Evolutionary conservation across 208 protist species (phyloP).

Genomic region (Endotrypanum monterogeii): DNA sequence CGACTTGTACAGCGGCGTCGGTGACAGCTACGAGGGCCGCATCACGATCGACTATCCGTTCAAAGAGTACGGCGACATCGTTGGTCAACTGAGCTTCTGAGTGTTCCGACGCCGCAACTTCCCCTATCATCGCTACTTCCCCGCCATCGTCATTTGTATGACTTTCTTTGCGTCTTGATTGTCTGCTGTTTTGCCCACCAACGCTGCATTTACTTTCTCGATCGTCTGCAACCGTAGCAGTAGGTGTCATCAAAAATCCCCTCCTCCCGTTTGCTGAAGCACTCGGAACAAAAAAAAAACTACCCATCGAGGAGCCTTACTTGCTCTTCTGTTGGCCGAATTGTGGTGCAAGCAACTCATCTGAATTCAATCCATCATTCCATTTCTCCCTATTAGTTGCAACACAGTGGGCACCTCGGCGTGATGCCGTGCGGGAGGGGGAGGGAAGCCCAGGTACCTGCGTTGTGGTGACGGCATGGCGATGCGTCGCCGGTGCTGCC

Average conservation of each 20-base stretch:
- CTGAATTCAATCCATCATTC: neutral
- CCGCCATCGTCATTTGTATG: neutral
- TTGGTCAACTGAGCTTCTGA: slow-evolving; percentile 18
- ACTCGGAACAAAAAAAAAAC: too few relatives aligned
- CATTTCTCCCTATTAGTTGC: neutral
- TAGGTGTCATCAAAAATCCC: neutral
- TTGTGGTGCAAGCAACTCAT: neutral
- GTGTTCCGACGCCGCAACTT: neutral
- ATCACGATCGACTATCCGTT: slow-evolving; percentile 58
- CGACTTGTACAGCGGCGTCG: slow-evolving; percentile 55
- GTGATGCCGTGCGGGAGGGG: neutral
- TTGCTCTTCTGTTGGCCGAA: neutral
- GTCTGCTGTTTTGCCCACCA: neutral
- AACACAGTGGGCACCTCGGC: neutral
- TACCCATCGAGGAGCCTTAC: neutral
- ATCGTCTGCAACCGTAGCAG: neutral
- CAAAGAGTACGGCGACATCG: slow-evolving; percentile 30
- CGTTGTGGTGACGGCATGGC: neutral
- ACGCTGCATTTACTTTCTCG: neutral
- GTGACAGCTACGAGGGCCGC: slow-evolving; percentile 39
- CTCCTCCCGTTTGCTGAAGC: neutral
- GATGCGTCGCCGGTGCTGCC: neutral
- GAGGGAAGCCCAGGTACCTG: neutral
- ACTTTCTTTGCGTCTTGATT: neutral
- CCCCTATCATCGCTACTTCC: neutral